Evolutionary conservation across 1,284 basidiomycete genomes (phyloP), one percentile per base, ranked within the genome.

Genomic region (Ganoderma sinense): DNA sequence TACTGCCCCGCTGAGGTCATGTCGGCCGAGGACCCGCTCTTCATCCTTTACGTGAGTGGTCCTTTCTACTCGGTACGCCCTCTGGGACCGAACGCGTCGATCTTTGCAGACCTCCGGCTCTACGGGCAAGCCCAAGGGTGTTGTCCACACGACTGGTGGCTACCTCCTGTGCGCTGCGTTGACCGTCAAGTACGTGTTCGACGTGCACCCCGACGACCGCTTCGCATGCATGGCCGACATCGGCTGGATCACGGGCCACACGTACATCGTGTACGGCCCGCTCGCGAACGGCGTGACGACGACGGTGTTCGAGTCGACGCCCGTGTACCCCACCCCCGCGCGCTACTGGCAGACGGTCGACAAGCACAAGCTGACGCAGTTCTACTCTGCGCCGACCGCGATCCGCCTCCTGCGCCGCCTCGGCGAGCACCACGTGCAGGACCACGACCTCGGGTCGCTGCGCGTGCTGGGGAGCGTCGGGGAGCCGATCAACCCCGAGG

Each of bases 201-300:
- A 99, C 80, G 90, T 98, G 39, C 98, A 99, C 82, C 89, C 92
- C 18, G 94, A 93, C 67, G 94, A 97, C 84, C 91, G 87, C 75
- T 99, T 97, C 80, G 97, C 94, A 6, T 99, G 98, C 86, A 97
- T 99, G 97, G 97, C 97, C 72, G 97, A 99, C 80, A 89, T 99
- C 68, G 97, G 97, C 77, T 99, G 97, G 97, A 98, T 99, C 83
- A 99, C 97, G 4, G 97, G 97, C 48, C 97, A 99, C 85, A 95
- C 95, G 82, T 97, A 99, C 86, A 99, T 99, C 80, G 89, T 99
- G 75, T 99, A 99, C 82, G 97, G 98, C 29, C 98, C 98, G 5
- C 90, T 99, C 69, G 86, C 89, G 70, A 95, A 96, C 80, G 97
- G 97, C 73, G 93, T 96, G 62, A 90, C 96, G 18, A 98, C 97